Evolutionary conservation across 2,329 filamentous ascomycete genomes (phyloP).

Genomic region (Fusarium acutatum): DNA sequence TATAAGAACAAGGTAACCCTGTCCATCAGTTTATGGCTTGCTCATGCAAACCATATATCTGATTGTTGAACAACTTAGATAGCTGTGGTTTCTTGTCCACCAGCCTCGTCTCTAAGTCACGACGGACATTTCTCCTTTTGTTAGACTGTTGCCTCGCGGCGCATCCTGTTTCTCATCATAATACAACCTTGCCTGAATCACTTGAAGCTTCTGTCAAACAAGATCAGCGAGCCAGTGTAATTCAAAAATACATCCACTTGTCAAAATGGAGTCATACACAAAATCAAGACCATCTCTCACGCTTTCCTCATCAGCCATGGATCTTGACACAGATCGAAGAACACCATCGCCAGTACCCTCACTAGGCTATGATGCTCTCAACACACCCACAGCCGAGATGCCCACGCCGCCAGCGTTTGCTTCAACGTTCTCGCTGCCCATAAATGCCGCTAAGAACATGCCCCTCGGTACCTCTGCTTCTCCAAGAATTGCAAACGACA

Average conservation of each 20-base stretch:
- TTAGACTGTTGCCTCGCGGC: constrained; percentile 34
- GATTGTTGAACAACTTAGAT: background rate
- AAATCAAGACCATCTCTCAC: constrained; percentile 14
- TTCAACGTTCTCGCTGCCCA: constrained; percentile 19
- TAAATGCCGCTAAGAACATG: constrained; percentile 10
- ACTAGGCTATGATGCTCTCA: constrained; percentile 25
- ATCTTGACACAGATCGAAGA: constrained; percentile 23
- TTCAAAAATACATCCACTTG: background rate
- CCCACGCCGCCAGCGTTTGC: constrained; percentile 26
- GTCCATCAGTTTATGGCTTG: constrained; percentile 11
- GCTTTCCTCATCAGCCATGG: constrained; percentile 30
- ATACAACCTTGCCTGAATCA: background rate
- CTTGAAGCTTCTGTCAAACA: background rate
- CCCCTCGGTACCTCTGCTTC: constrained; percentile 1
- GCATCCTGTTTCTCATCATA: background rate
- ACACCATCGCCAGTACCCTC: constrained; percentile 32
- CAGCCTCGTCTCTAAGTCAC: constrained; percentile 3
- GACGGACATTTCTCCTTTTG: constrained; percentile 1
- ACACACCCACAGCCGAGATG: constrained; percentile 29
- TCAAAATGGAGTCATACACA: constrained; percentile 26
- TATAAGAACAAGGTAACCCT: constrained; percentile 33
- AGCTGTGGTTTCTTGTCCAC: constrained; percentile 1
- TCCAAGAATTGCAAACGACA: constrained; percentile 3
- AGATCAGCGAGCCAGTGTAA: background rate
- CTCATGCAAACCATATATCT: constrained; percentile 11